Evolutionary conservation across 768 basidiomycete species (phyloP).

Genomic region (Chiua virens): DNA sequence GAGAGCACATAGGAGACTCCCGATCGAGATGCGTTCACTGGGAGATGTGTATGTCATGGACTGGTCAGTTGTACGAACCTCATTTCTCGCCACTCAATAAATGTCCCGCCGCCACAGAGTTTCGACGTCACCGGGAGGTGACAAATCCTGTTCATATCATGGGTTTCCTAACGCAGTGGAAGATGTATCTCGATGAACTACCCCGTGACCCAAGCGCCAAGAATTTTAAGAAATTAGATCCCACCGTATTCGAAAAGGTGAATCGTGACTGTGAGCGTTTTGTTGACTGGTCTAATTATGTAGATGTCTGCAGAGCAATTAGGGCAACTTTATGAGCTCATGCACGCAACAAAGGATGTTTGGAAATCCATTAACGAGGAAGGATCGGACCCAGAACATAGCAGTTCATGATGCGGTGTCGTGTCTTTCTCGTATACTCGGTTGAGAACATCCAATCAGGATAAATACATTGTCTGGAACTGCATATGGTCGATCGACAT

Average conservation of each 20-base stretch:
- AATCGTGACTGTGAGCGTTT: neutral
- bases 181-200: slow-evolving; percentile 79
- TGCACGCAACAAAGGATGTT: slow-evolving; percentile 86
- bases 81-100: neutral
- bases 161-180: slow-evolving; percentile 96
- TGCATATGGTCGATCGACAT: neutral
- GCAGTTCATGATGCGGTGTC: neutral
- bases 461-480: slow-evolving; percentile 6
- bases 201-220: slow-evolving; percentile 42
- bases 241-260: slow-evolving; percentile 76
- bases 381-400: slow-evolving; percentile 3
- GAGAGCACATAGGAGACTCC: slow-evolving; percentile 73
- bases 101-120: slow-evolving; percentile 52
- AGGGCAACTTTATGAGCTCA: slow-evolving; percentile 91
- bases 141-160: slow-evolving; percentile 91
- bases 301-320: slow-evolving; percentile 91
- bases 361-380: slow-evolving; percentile 60
- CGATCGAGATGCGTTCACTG: slow-evolving; percentile 76
- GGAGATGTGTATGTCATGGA: slow-evolving; percentile 87
- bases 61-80: slow-evolving; percentile 41
- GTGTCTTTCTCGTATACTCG: slow-evolving; percentile 1
- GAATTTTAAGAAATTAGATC: slow-evolving; percentile 66
- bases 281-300: neutral
- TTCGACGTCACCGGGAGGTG: slow-evolving; percentile 73
- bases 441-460: neutral